Evolutionary conservation across 2,329 filamentous ascomycete genomes (phyloP).

Genomic region (Scedosporium minutisporum): DNA sequence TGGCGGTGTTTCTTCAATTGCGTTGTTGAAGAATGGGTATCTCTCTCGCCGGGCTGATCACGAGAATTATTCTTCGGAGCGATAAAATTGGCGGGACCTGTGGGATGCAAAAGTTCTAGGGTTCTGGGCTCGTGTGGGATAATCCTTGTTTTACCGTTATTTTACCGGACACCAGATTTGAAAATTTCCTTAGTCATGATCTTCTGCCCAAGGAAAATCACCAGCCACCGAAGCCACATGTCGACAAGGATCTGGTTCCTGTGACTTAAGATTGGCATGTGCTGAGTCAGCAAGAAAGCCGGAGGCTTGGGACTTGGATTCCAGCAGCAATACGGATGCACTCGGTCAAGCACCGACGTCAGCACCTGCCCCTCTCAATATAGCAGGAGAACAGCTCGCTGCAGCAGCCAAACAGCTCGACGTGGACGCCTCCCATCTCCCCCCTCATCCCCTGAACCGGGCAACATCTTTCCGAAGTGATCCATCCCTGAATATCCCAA

Average conservation of each 20-base stretch:
- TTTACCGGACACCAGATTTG: background rate
- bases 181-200: no score
- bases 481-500: background rate
- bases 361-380: background rate
- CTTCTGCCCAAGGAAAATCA: background rate
- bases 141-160: background rate
- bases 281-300: no score
- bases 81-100: constrained; percentile 25
- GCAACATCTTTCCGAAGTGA: background rate
- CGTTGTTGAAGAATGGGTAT: constrained; percentile 24
- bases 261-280: no score
- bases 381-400: background rate
- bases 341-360: background rate
- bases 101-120: constrained; percentile 36
- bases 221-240: background rate
- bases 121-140: constrained; percentile 15
- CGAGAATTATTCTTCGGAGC: constrained; percentile 22
- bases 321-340: background rate
- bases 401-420: background rate
- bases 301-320: no score
- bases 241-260: no score
- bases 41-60: constrained; percentile 18
- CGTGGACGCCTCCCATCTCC: background rate
- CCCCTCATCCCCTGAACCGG: background rate
- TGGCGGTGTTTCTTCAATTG: constrained; percentile 40